Evolutionary conservation across 2,329 filamentous ascomycete species (phyloP).

Genomic region (Massarina eburnea): DNA sequence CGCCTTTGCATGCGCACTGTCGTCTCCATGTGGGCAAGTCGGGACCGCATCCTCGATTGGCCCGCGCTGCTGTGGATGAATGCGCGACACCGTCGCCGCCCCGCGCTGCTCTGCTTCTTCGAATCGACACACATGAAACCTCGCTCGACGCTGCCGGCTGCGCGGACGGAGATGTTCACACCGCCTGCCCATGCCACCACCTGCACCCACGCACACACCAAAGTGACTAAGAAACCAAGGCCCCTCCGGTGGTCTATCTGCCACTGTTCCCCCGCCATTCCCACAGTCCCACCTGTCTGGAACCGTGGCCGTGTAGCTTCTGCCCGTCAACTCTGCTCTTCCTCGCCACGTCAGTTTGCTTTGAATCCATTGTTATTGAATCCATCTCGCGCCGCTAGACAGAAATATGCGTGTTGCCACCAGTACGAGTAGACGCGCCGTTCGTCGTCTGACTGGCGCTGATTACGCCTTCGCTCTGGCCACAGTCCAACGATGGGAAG

Average conservation of each 20-base stretch:
- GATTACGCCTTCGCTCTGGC: constrained; percentile 18
- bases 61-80: constrained; percentile 14
- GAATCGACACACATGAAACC: constrained; percentile 16
- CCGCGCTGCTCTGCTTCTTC: constrained; percentile 7
- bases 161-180: constrained; percentile 5
- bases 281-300: constrained; percentile 3
- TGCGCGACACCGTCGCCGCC: constrained; percentile 18
- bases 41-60: constrained; percentile 10
- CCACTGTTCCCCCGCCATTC: not conserved
- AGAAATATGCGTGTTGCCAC: constrained; percentile 34
- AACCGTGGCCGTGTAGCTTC: constrained; percentile 10
- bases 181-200: constrained; percentile 16
- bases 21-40: constrained; percentile 15
- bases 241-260: too few species aligned
- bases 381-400: constrained; percentile 27
- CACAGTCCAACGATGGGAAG: constrained; percentile 31
- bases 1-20: constrained; percentile 4
- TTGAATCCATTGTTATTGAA: constrained; percentile 28
- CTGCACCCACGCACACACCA: not conserved
- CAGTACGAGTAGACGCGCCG: constrained; percentile 11
- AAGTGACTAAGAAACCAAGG: too few species aligned
- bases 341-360: constrained; percentile 39
- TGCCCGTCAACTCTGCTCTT: constrained; percentile 17
- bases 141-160: constrained; percentile 23
- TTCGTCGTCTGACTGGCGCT: constrained; percentile 21